phyloP scores from a whole-genome alignment of 2,329 filamentous ascomycete species.

The Sarocladiaceae sp. region DNA sequence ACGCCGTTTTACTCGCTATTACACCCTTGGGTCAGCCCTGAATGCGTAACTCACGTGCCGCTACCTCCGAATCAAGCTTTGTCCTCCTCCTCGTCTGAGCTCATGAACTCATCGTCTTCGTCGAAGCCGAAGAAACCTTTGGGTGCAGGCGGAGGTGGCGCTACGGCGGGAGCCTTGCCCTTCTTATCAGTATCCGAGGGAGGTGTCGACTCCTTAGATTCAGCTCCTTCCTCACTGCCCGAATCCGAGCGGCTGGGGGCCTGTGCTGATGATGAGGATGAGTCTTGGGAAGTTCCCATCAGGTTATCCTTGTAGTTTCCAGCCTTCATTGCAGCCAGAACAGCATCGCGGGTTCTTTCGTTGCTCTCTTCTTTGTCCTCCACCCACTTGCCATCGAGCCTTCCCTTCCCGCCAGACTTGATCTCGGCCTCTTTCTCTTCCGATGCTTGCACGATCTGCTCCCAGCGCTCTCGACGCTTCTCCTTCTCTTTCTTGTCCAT shows the following conservation, averaged over 20 bases:
- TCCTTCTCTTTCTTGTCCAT: slow-evolving; percentile 96
- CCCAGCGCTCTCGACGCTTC: slow-evolving; percentile 75
- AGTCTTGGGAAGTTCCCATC: slow-evolving; percentile 44
- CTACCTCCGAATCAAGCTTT: no score
- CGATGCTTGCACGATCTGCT: slow-evolving; percentile 78
- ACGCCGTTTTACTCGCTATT: no score
- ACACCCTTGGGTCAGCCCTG: no score
- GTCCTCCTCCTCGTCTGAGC: slow-evolving; percentile 54
- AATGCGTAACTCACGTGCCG: no score
- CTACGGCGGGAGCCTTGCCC: slow-evolving; percentile 19
- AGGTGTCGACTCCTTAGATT: slow-evolving; percentile 44
- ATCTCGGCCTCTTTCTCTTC: slow-evolving; percentile 82
- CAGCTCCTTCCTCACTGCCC: slow-evolving; percentile 32
- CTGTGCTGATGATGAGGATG: slow-evolving; percentile 30
- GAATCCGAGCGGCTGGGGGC: slow-evolving; percentile 21
- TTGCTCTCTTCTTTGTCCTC: slow-evolving; percentile 88
- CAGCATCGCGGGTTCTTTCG: slow-evolving; percentile 74
- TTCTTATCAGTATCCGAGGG: slow-evolving; percentile 34
- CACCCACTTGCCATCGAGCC: slow-evolving; percentile 86
- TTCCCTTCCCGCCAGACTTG: slow-evolving; percentile 61
- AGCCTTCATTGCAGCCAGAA: slow-evolving; percentile 62
- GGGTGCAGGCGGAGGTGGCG: slow-evolving; percentile 29
- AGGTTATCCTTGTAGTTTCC: slow-evolving; percentile 58
- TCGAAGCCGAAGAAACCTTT: slow-evolving; percentile 69
- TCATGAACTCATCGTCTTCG: slow-evolving; percentile 71